These are phyloP conservation scores for Botrytis cinerea DNA, from an alignment of 2,329 filamentous ascomycete species.

Conservation along the genomic window DNA sequence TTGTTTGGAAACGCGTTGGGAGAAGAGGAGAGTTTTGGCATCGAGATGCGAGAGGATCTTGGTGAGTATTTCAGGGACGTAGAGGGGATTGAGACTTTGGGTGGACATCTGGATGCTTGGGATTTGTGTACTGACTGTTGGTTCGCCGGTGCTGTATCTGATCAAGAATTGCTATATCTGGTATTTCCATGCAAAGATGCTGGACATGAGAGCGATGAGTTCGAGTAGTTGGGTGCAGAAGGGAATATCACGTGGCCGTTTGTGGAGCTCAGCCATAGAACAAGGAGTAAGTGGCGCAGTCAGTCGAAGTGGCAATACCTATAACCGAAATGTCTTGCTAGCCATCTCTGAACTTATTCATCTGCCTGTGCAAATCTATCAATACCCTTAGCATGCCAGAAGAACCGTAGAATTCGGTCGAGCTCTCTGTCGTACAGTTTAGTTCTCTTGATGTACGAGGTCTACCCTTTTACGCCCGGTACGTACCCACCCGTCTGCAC, in stretches of 20 bases:
- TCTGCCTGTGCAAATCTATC: neutral
- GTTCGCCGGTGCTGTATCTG: neutral
- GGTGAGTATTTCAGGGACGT: neutral
- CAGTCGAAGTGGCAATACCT: neutral
- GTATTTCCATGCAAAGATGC: neutral
- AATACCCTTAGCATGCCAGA: neutral
- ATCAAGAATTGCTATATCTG: neutral
- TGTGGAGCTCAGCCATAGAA: neutral
- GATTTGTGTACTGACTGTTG: neutral
- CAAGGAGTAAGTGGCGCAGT: slow-evolving; percentile 2
- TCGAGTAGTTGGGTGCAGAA: neutral
- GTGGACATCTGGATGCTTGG: neutral
- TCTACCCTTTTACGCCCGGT: too few relatives aligned
- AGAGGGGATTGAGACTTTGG: neutral
- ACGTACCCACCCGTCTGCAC: too few relatives aligned
- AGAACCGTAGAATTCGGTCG: too few relatives aligned
- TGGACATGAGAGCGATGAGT: neutral
- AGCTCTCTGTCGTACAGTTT: too few relatives aligned
- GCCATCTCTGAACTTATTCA: neutral
- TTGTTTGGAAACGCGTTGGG: neutral
- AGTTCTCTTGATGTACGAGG: too few relatives aligned
- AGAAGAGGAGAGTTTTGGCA: neutral
- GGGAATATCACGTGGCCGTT: neutral
- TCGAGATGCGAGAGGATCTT: neutral
- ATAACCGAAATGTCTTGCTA: neutral